Conservation (phyloP, 345 rosid genomes). For the Excoecaria agallocha region DNA sequence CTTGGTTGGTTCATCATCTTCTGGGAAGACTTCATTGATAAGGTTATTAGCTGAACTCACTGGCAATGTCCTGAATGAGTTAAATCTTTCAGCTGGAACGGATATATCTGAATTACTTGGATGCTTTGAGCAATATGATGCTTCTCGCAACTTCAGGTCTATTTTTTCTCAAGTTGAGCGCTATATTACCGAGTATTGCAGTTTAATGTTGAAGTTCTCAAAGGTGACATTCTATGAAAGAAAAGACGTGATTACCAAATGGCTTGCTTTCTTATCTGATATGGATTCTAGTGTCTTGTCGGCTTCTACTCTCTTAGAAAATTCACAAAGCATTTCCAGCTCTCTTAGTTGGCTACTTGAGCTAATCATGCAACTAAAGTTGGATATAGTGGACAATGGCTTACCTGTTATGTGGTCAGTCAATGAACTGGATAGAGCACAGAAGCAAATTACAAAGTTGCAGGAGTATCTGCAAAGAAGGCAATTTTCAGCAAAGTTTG, state of each 20-base stretch:
- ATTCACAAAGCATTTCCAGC: conserved; percentile 27
- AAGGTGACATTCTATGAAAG: conserved; percentile 38
- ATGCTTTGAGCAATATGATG: conserved; percentile 91
- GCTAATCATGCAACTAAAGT: conserved; percentile 47
- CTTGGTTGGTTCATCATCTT: conserved; percentile 82
- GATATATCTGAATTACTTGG: conserved; percentile 95
- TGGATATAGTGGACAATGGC: conserved; percentile 36
- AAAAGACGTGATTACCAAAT: conserved; percentile 48
- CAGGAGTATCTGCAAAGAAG: conserved; percentile 39
- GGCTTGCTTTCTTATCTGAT: conserved; percentile 60
- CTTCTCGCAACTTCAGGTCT: conserved; percentile 61
- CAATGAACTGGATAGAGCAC: conserved; percentile 47
- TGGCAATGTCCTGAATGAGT: conserved; percentile 70
- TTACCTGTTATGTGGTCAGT: conserved; percentile 50
- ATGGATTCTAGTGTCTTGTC: conserved; percentile 39
- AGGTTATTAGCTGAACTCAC: conserved; percentile 75
- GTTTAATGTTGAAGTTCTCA: conserved; percentile 46
- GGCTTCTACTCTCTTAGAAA: conserved; percentile 27
- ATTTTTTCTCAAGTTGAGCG: conserved; percentile 60
- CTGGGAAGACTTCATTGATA: conserved; percentile 90
- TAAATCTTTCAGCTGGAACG: conserved; percentile 84
- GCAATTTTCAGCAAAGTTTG: conserved; percentile 69
- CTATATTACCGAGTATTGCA: conserved; percentile 63
- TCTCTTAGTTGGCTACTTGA: conserved; percentile 51
- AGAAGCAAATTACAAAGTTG: conserved; percentile 54